Evolutionary conservation across 805 yeast species (phyloP), one percentile per base, ranked within the genome.

Genomic region (Starmerella vaccinii): DNA sequence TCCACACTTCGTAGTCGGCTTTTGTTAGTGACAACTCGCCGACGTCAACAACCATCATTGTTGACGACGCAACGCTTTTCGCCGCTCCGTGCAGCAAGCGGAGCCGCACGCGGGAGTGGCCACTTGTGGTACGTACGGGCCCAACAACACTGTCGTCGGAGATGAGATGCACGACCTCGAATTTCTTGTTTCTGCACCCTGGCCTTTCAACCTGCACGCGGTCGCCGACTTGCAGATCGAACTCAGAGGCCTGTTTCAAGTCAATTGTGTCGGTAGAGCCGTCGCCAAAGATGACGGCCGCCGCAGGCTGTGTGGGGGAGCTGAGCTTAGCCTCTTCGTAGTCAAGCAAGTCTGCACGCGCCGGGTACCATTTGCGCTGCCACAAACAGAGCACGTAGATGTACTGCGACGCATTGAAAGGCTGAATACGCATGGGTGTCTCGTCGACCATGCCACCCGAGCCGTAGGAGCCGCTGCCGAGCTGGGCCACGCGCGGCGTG

Each of bases 351-450:
- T 26, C 21, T 2, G 44, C 54, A 6, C 52, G 38, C 18, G 50
- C 50, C 10, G 58, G 58, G 53, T 57, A 55, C 58, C 58, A 55
- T 15, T 16, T 26, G 21, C 49, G 47, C 24, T 51, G 51, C 52
- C 57, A 50, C 12, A 33, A 24, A 13, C 37, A 47, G 15, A 50
- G 29, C 1, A 53, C 21, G 33, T 34, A 45, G 15, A 35, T 46
- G 42, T 42, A 52, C 26, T 33, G 41, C 16, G 49, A 27, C 19
- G 48, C 32, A 7, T 34, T 27, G 26, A 39, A 29, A 3, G 50
- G 47, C 19, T 23, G 49, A 3, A 26, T 29, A 18, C 46, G 48
- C 33, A 52, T 10, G 8, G 58, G 58, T 12, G 58, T 55, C 37
- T 55, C 58, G 23, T 55, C 58, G 18, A 55, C 41, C 21, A 52